Evolutionary conservation across 176 grass and related monocot species (phyloP).

Genomic region (Avena atlantica): DNA sequence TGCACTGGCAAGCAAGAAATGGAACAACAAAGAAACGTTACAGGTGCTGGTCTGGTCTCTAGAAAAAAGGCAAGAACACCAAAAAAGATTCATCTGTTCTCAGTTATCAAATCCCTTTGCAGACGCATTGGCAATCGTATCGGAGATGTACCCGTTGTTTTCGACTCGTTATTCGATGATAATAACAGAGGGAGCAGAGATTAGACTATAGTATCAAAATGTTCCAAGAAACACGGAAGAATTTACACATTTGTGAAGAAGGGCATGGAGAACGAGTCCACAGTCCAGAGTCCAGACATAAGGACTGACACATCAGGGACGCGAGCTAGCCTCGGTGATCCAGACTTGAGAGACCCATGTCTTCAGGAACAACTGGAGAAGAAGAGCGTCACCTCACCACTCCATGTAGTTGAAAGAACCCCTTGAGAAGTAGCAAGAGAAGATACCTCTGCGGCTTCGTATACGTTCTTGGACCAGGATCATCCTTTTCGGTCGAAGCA

Average conservation of each 20-base stretch:
- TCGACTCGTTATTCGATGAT: background rate
- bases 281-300: background rate
- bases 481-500: background rate
- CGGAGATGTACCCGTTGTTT: background rate
- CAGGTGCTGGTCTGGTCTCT: background rate
- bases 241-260: constrained; percentile 10
- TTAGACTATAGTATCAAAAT: background rate
- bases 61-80: background rate
- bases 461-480: background rate
- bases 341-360: no score
- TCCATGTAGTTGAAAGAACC: background rate
- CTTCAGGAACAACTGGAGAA: background rate
- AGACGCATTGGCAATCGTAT: background rate
- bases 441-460: background rate
- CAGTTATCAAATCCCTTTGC: background rate
- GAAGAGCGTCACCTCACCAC: background rate
- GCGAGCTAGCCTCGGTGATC: background rate
- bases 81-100: background rate
- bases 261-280: background rate
- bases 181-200: background rate
- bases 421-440: background rate
- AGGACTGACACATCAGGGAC: background rate
- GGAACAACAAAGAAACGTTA: background rate
- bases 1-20: background rate
- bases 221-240: background rate